Evolutionary conservation across 768 basidiomycete species (phyloP).

Genomic region (Kwoniella botswanensis): DNA sequence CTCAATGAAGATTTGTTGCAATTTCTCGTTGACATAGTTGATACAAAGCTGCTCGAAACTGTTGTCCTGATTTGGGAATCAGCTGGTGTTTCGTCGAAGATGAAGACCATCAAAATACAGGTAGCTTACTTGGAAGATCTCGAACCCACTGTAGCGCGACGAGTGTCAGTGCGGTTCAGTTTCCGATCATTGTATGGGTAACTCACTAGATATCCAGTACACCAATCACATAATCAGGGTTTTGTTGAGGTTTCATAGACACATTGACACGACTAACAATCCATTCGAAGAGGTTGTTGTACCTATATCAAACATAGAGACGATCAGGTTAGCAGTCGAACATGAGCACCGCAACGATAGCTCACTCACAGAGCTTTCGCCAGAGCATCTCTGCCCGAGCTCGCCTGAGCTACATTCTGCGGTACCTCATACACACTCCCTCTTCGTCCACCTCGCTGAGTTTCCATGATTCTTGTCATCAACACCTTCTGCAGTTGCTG

Average conservation of each 20-base stretch:
- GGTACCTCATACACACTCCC: constrained; percentile 94
- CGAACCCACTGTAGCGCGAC: constrained; percentile 69
- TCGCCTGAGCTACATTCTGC: constrained; percentile 84
- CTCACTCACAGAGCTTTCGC: constrained; percentile 74
- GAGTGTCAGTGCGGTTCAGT: not conserved
- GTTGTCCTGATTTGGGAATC: constrained; percentile 45
- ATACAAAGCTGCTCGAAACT: constrained; percentile 82
- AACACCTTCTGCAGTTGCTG: constrained; percentile 82
- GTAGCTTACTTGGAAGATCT: constrained; percentile 75
- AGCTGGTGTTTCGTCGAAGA: not conserved
- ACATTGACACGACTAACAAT: constrained; percentile 94
- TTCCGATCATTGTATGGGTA: not conserved
- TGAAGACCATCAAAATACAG: constrained; percentile 50
- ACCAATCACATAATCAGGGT: constrained; percentile 81
- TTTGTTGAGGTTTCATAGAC: constrained; percentile 86
- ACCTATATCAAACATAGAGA: constrained; percentile 53
- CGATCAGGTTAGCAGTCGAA: too few species aligned
- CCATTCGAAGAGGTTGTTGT: constrained; percentile 99
- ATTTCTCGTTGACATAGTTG: constrained; percentile 99
- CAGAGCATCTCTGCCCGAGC: constrained; percentile 85
- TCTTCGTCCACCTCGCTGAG: constrained; percentile 84
- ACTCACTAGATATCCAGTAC: constrained; percentile 88
- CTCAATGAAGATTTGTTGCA: constrained; percentile 99
- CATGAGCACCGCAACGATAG: too few species aligned
- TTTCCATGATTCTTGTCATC: constrained; percentile 85